These are phyloP conservation scores for Trichoderma citrinoviride DNA, from an alignment of 2,329 filamentous ascomycete species.

Conservation along the genomic window DNA sequence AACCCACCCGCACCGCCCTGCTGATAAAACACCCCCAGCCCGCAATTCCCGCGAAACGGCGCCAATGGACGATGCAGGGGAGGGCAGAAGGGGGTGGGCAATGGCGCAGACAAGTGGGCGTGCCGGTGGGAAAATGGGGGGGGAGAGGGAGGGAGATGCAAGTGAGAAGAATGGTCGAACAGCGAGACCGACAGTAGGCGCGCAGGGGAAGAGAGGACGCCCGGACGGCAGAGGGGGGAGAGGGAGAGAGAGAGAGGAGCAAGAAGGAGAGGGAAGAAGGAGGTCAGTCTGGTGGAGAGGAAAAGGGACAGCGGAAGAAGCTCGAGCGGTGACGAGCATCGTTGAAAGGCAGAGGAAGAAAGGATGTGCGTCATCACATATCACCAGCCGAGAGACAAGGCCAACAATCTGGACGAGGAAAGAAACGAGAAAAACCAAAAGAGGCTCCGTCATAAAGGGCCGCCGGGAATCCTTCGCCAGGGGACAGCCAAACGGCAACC, in stretches of 20 bases:
- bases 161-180: constrained; percentile 12
- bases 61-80: constrained; percentile 20
- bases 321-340: neutral
- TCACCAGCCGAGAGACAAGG: neutral
- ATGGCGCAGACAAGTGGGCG: neutral
- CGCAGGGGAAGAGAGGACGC: neutral
- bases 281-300: neutral
- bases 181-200: constrained; percentile 9
- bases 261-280: neutral
- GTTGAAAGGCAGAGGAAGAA: neutral
- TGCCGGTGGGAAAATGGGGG: neutral
- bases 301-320: neutral
- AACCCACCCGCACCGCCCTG: constrained; percentile 16
- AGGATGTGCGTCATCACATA: no score
- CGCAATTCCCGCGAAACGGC: constrained; percentile 22
- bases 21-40: constrained; percentile 20
- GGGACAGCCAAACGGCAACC: neutral
- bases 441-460: neutral
- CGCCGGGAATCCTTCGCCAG: neutral
- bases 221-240: neutral
- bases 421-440: neutral
- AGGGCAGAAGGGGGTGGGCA: neutral
- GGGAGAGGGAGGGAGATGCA: constrained; percentile 5
- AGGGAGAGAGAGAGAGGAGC: neutral
- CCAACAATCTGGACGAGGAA: neutral